Percentiles rank a stretch among this genome's conserved stretches.
phyloP scores from a whole-genome alignment of 116 monocot genomes.

The Zostera marina region DNA sequence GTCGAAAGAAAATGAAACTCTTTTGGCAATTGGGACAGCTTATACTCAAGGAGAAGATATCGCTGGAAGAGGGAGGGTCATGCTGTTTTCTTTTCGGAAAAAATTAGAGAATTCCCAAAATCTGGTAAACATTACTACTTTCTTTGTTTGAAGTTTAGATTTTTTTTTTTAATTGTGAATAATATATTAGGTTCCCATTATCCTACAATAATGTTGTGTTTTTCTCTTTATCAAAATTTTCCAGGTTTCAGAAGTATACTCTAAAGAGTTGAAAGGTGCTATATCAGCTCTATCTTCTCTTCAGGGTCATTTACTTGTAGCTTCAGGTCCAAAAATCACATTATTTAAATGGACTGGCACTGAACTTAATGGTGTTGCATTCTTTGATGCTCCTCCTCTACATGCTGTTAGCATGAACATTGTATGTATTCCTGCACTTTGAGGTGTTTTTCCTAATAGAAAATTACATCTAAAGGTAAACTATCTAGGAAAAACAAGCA shows the following conservation, averaged over 20 bases:
- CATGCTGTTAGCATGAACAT: conserved; percentile 98
- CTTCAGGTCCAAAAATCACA: conserved; percentile 90
- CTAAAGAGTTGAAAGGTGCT: conserved; percentile 90
- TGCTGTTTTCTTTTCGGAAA: conserved; percentile 62
- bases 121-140: conserved; percentile 30
- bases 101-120: conserved; percentile 47
- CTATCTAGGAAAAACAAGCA: too few species aligned
- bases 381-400: conserved; percentile 89
- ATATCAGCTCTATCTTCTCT: conserved; percentile 91
- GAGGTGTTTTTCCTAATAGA: background rate
- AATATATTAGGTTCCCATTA: background rate
- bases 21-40: conserved; percentile 85
- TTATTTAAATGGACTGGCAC: conserved; percentile 88
- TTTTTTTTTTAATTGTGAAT: background rate
- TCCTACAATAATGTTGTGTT: background rate
- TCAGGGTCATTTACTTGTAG: conserved; percentile 90
- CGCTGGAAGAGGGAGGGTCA: conserved; percentile 70
- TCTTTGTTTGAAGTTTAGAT: background rate
- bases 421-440: conserved; percentile 22
- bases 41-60: conserved; percentile 96
- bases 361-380: conserved; percentile 94
- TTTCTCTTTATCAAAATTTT: conserved; percentile 3
- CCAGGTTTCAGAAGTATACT: conserved; percentile 80
- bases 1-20: conserved; percentile 75
- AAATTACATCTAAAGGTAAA: background rate